A percentile compares a stretch with the other conserved stretches of the same genome.
Evolutionary conservation across 371 early-diverging fungal genomes (phyloP).

Genomic region (Lichtheimia corymbifera): DNA sequence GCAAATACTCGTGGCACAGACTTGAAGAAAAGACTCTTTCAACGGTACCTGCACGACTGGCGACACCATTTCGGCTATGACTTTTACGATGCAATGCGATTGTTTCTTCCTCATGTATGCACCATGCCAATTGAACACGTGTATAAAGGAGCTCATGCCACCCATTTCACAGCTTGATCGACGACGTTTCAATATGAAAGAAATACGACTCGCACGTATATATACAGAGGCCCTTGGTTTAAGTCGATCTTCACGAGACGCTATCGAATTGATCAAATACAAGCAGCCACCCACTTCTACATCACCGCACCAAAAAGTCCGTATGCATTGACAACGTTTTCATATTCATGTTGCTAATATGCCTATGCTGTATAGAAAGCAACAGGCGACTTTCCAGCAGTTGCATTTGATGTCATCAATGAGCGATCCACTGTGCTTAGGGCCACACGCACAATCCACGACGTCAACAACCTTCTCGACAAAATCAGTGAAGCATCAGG

Average conservation of each 20-base stretch:
- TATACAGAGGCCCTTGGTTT: conserved; percentile 64
- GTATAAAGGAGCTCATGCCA: background rate
- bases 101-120: conserved; percentile 69
- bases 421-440: conserved; percentile 41
- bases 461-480: conserved; percentile 49
- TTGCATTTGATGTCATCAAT: conserved; percentile 47
- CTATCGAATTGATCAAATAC: conserved; percentile 59
- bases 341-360: background rate
- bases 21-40: conserved; percentile 22
- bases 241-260: conserved; percentile 52
- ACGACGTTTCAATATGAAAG: conserved; percentile 70
- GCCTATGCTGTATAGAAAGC: conserved; percentile 14
- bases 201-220: conserved; percentile 62
- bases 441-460: conserved; percentile 45
- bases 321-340: background rate
- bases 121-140: background rate
- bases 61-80: conserved; percentile 43
- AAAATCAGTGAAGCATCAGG: conserved; percentile 28
- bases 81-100: conserved; percentile 62
- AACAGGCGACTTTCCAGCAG: conserved; percentile 55
- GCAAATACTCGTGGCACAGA: conserved; percentile 23
- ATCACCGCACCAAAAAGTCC: background rate
- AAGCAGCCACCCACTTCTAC: conserved; percentile 36
- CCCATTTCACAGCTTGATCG: conserved; percentile 55
- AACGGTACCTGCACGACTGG: conserved; percentile 41